phyloP scores from a whole-genome alignment of 1,284 basidiomycete genomes.

The Rhodotorula sp. region DNA sequence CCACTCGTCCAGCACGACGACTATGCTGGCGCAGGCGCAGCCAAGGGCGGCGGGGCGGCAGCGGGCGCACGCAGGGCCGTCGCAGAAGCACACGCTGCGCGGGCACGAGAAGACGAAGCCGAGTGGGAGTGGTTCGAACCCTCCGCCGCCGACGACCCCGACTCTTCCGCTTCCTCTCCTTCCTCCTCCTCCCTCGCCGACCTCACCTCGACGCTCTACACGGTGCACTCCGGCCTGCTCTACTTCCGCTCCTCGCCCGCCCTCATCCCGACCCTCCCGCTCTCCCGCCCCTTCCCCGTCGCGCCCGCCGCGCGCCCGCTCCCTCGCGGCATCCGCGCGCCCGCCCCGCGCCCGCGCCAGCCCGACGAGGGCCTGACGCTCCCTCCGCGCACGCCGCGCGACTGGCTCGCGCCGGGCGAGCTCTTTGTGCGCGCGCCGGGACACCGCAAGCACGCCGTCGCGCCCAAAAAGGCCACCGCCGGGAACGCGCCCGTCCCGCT shows the following conservation, averaged over 20 bases:
- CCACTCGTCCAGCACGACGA: slow-evolving; percentile 20
- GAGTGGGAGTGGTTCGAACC: slow-evolving; percentile 32
- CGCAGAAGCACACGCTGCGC: not conserved
- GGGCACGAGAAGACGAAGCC: slow-evolving; percentile 2
- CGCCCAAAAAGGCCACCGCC: not conserved
- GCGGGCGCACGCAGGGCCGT: not conserved
- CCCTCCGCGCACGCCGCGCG: slow-evolving; percentile 5
- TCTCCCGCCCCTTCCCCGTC: slow-evolving; percentile 7
- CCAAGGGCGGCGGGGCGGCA: no score
- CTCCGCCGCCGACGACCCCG: not conserved
- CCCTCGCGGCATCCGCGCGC: no score
- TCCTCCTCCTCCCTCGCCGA: not conserved
- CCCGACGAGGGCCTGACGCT: slow-evolving; percentile 5
- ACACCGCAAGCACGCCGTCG: not conserved
- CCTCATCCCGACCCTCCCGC: not conserved
- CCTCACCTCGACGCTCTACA: slow-evolving; percentile 10
- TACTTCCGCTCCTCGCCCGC: slow-evolving; percentile 27
- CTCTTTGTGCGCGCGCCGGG: slow-evolving; percentile 14
- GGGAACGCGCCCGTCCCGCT: not conserved
- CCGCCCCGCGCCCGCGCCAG: not conserved
- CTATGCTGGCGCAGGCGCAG: not conserved
- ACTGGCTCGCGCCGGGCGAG: slow-evolving; percentile 26
- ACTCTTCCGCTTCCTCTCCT: no score
- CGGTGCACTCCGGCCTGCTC: slow-evolving; percentile 23
- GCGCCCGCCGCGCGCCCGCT: not conserved